Evolutionary conservation across 1,284 basidiomycete genomes (phyloP).

Genomic region (Anthracocystis panici-leucophaei): DNA sequence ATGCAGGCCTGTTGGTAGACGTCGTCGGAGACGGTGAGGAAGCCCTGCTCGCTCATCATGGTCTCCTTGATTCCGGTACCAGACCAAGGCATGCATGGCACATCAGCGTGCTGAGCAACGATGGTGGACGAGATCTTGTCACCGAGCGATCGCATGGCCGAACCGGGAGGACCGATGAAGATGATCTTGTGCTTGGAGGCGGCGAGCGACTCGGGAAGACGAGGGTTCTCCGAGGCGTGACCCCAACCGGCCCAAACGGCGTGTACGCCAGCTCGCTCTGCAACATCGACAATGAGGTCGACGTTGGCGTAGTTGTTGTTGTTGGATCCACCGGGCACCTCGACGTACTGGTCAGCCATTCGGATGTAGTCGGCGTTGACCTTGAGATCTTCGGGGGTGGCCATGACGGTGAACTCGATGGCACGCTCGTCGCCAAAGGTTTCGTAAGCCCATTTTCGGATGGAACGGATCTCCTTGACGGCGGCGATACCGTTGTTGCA

Average conservation of each 20-base stretch:
- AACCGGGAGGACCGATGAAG: constrained; percentile 98
- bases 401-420: constrained; percentile 99
- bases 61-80: constrained; percentile 94
- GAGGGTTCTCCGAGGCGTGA: constrained; percentile 98
- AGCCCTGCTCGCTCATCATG: constrained; percentile 84
- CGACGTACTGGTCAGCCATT: constrained; percentile 99
- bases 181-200: constrained; percentile 95
- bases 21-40: constrained; percentile 91
- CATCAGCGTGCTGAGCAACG: constrained; percentile 94
- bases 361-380: constrained; percentile 99
- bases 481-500: constrained; percentile 87
- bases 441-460: constrained; percentile 99
- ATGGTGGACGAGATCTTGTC: constrained; percentile 99
- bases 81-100: constrained; percentile 99
- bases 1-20: constrained; percentile 93
- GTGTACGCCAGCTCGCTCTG: constrained; percentile 95
- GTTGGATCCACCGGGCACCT: constrained; percentile 97
- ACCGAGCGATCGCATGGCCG: constrained; percentile 97
- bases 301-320: constrained; percentile 99
- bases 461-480: constrained; percentile 98
- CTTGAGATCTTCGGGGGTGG: constrained; percentile 94
- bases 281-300: constrained; percentile 97
- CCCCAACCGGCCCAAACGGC: constrained; percentile 99
- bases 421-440: constrained; percentile 96
- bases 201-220: constrained; percentile 92